Percentiles rank a stretch among this genome's conserved stretches.
These are phyloP conservation scores for Sporothrix pseudoabietina DNA, from an alignment of 2,329 filamentous ascomycete genomes.

Conservation along the genomic window DNA sequence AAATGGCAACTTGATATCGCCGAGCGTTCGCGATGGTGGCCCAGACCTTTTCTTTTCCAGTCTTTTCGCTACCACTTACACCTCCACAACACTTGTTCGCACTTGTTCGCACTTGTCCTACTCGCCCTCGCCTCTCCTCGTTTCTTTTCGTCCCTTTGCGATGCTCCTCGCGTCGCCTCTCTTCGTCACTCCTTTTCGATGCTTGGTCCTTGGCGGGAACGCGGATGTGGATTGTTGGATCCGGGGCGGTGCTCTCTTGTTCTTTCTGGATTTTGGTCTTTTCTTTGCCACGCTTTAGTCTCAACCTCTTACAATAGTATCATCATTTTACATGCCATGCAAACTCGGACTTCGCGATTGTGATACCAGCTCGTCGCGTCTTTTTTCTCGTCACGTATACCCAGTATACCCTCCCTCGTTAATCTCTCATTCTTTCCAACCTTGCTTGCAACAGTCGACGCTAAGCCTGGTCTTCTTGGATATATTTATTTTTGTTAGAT, in stretches of 20 bases:
- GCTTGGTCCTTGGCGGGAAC: not conserved
- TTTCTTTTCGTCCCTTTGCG: not conserved
- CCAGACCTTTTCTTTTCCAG: not conserved
- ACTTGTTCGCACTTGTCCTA: not conserved
- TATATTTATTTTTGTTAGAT: no score
- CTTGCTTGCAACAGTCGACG: not conserved
- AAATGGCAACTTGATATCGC: slow-evolving; percentile 1
- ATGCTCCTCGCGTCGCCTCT: not conserved
- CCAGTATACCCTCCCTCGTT: not conserved
- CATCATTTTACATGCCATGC: not conserved
- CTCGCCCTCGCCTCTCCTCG: not conserved
- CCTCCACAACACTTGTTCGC: not conserved
- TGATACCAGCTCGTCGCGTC: not conserved
- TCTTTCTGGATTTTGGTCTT: not conserved
- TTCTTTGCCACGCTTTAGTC: not conserved
- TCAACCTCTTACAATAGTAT: not conserved
- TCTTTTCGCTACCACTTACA: not conserved
- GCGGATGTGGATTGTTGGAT: not conserved
- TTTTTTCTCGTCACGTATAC: not conserved
- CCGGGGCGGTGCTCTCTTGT: not conserved
- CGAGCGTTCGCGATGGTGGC: slow-evolving; percentile 18
- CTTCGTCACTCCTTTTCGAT: not conserved
- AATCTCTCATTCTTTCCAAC: not conserved
- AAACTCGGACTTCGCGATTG: not conserved
- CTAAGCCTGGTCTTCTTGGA: not conserved